Evolutionary conservation across 1,284 basidiomycete species (phyloP), one percentile per base, ranked within the genome.

Genomic region (Schizophyllum commune): DNA sequence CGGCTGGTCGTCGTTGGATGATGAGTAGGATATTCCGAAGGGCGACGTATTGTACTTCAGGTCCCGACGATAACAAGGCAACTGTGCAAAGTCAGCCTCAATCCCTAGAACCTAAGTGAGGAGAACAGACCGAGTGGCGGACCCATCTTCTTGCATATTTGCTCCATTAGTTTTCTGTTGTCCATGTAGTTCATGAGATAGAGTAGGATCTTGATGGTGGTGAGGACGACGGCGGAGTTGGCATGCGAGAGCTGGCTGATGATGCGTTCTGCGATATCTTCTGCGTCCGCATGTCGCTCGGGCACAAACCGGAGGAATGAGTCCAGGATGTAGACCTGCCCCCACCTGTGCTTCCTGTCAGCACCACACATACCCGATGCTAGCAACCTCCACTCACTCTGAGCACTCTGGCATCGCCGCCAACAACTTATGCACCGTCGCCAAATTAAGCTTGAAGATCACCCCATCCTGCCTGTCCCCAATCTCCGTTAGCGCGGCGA

Each of bases 161-260:
- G 83, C 62, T 96, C 90, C 60, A 97, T 91, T 55, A 94, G 78
- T 58, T 82, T 84, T 61, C 91, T 84, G 71, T 92, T 91, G 65
- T 94, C 91, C 89, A 99, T 98, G 75, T 99, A 99, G 74, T 99
- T 99, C 96, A 99, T 98, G 64, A 99, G 80, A 72, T 98, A 99
- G 19, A 99, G 79, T 32, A 98, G 83, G 56, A 93, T 89, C 77
- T 99, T 99, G 81, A 98, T 93, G 4, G 94, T 90, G 5, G 94
- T 95, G 55, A 97, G 79, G 8, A 96, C 92, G 27, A 97, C 94
- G 2, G 95, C 94, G n/a, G 94, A 94, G 70, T 96, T 97, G 11
- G 92, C 90, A 71, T 96, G 94, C 68, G 94, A 91, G 19, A 99
- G 78, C 66, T 97, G 89, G 53, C 96, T 84, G 20, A 95, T 87